A percentile compares a stretch with the other conserved stretches of the same genome.
Evolutionary conservation across 1,139 yeast species (phyloP).

Genomic region (Kurtzmaniella quercitrusa): DNA sequence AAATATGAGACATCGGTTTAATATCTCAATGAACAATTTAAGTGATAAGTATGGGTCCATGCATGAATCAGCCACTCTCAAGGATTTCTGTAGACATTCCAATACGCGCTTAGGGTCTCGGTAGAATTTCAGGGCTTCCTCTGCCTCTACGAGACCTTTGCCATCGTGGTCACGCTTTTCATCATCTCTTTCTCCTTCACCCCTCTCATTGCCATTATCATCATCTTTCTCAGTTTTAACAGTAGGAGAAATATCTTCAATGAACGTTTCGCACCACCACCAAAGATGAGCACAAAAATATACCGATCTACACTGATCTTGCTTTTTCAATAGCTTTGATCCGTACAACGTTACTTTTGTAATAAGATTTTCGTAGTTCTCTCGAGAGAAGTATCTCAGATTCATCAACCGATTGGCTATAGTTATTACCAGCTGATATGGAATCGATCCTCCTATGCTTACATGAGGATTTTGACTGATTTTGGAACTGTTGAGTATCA

Average conservation of each 20-base stretch:
- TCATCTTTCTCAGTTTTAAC: constrained; percentile 11
- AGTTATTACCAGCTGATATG: constrained; percentile 36
- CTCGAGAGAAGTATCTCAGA: constrained; percentile 53
- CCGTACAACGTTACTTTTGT: constrained; percentile 86
- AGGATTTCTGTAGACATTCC: constrained; percentile 56
- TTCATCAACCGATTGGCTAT: constrained; percentile 62
- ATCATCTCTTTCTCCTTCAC: neutral
- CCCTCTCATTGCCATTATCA: constrained; percentile 37
- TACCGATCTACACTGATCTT: constrained; percentile 92
- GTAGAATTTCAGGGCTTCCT: constrained; percentile 14
- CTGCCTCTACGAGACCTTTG: too few relatives aligned
- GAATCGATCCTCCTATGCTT: constrained; percentile 34
- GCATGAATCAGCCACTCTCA: constrained; percentile 89
- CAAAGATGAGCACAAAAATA: constrained; percentile 86
- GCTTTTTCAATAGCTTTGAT: constrained; percentile 81
- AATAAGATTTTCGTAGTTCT: constrained; percentile 74
- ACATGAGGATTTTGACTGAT: constrained; percentile 31
- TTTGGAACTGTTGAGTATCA: constrained; percentile 20
- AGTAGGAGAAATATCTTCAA: constrained; percentile 25
- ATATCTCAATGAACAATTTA: constrained; percentile 82
- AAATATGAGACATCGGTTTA: constrained; percentile 80
- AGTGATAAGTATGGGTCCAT: constrained; percentile 79
- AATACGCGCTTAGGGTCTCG: constrained; percentile 42
- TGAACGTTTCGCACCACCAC: constrained; percentile 72
- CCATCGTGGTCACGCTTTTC: too few relatives aligned